Evolutionary conservation across 257 asterid genomes (phyloP), one percentile per base, ranked within the genome.

Genomic region (Cordia subcordata): DNA sequence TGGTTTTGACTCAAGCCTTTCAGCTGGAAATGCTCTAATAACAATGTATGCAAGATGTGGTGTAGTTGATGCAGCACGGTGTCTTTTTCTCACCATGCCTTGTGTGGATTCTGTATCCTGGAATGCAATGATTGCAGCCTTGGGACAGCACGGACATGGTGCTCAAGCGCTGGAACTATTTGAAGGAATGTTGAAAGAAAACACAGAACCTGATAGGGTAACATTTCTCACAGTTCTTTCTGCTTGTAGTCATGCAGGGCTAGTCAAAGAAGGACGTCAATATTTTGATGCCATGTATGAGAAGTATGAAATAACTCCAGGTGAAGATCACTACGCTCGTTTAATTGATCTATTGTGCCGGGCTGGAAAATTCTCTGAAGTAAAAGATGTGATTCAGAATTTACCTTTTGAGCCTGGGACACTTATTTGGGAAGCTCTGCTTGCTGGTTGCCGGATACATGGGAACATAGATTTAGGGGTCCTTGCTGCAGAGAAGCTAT

Each of bases 71-170:
- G 49, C 47, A 19, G 62, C 62, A 17, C 20, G 13, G 15, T 12
- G 56, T 61, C 22, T 61, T 16, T 61, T 61, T 46, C 16, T 47
- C 6, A 49, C 55, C 1, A 27, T 61, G 55, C 45, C 27, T 46
- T 46, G 13, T 16, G 27, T 49, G 46, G 57, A 49, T 61, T 46
- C 65, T 40, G 42, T 61, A 17, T 21, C 65, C 18, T 61, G 65
- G 65, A 61, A 61, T 46, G 55, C 65, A 9, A 61, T 61, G 65
- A 61, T 61, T 61, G 55, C 55, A 32, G 65, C 56, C 18, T 61
- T 46, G 4, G 65, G 45, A 46, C 65, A 61, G 21, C 65, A 61
- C 12, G 65, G 65, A n/a, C 47, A 61, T 32, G 65, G 65, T 27
- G 17, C 18, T 46, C 12, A 49, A n/a, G 65, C 65, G 3, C 32